These are phyloP conservation scores for Trypanosoma theileri DNA, from an alignment of 208 protist species.

Conservation along the genomic window DNA sequence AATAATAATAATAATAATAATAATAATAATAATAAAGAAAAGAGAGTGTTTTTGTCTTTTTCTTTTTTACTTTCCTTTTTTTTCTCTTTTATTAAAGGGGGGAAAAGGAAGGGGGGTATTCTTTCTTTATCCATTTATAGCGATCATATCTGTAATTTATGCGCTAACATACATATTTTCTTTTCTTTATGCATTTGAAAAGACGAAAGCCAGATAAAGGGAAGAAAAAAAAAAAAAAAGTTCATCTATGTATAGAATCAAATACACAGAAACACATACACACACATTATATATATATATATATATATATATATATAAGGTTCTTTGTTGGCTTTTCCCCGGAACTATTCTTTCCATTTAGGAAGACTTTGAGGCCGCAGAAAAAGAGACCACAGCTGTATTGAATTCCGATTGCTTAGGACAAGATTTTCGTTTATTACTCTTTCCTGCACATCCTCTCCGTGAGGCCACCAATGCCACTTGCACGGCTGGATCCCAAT, in stretches of 20 bases:
- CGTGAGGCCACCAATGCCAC: not conserved
- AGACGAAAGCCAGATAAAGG: conserved; percentile 11
- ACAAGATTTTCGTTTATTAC: not conserved
- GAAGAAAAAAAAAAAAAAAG: conserved; percentile 24
- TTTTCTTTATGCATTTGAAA: not conserved
- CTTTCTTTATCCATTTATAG: too few species aligned
- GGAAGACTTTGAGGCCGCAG: not conserved
- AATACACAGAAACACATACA: not conserved
- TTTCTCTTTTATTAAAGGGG: too few species aligned
- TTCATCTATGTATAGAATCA: not conserved
- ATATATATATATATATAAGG: conserved; percentile 3
- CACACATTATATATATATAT: not conserved
- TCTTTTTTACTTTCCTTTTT: too few species aligned
- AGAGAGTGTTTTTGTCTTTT: too few species aligned
- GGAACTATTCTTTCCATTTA: conserved; percentile 3
- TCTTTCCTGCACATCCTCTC: not conserved
- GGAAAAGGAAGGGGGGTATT: too few species aligned
- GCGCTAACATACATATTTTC: not conserved
- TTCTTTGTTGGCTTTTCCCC: not conserved
- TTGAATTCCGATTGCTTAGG: not conserved
- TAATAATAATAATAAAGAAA: too few species aligned
- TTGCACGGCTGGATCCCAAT: not conserved
- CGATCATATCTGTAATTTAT: too few species aligned
- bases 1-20: too few species aligned
- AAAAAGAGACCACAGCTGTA: too few species aligned